Conservation (phyloP, 768 basidiomycete genomes). For the Tremella mesenterica region DNA sequence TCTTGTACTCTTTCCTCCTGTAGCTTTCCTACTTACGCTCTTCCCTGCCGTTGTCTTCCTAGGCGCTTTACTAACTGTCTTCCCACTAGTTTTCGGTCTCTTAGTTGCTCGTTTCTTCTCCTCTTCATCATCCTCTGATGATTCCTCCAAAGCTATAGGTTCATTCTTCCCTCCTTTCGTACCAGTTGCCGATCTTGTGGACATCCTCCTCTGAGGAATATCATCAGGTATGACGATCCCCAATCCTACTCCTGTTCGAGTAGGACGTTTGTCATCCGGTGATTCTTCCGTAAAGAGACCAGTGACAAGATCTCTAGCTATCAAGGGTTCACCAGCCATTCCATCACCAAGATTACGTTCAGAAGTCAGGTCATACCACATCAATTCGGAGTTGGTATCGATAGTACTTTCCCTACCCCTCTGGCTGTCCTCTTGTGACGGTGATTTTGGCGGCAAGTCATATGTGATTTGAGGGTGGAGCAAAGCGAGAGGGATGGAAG, state of each 20-base stretch:
- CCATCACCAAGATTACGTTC: conserved; percentile 34
- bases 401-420: not conserved
- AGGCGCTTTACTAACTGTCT: conserved; percentile 23
- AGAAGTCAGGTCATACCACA: conserved; percentile 23
- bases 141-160: conserved; percentile 28
- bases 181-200: not conserved
- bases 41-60: conserved; percentile 24
- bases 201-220: not conserved
- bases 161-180: conserved; percentile 19
- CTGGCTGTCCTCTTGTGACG: not conserved
- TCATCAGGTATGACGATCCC: not conserved
- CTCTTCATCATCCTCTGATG: conserved; percentile 17
- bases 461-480: conserved; percentile 27
- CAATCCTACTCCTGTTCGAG: not conserved
- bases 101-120: conserved; percentile 14
- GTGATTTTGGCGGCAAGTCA: conserved; percentile 15
- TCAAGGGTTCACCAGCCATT: conserved; percentile 20
- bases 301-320: conserved; percentile 13
- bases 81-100: conserved; percentile 15
- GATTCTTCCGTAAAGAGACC: conserved; percentile 9
- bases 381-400: conserved; percentile 4
- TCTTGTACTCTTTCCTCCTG: not conserved
- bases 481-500: conserved; percentile 24
- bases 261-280: not conserved
- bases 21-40: conserved; percentile 14